These are phyloP conservation scores for Monosporascus cannonballus DNA, from an alignment of 2,329 filamentous ascomycete species.

Conservation along the genomic window DNA sequence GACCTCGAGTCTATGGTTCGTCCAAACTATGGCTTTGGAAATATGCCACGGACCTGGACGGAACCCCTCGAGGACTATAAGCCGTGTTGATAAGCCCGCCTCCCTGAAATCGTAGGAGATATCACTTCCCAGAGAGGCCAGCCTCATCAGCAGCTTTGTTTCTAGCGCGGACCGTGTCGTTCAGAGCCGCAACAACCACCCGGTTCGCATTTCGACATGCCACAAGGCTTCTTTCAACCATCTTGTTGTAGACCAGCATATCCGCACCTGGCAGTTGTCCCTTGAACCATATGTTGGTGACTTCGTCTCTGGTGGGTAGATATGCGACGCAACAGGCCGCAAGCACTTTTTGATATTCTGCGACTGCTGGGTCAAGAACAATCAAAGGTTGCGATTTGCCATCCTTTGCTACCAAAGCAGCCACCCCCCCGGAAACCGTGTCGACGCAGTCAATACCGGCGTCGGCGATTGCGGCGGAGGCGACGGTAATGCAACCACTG, in stretches of 20 bases:
- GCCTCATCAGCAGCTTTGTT: slow-evolving; percentile 18
- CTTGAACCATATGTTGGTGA: slow-evolving; percentile 93
- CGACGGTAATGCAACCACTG: slow-evolving; percentile 86
- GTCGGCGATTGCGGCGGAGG: slow-evolving; percentile 86
- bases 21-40: too few relatives aligned
- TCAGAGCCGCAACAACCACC: slow-evolving; percentile 33
- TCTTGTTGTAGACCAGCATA: slow-evolving; percentile 31
- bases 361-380: slow-evolving; percentile 75
- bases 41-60: too few relatives aligned
- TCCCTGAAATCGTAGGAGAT: background rate
- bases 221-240: slow-evolving; percentile 35
- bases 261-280: slow-evolving; percentile 50
- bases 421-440: slow-evolving; percentile 81
- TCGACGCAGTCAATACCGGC: slow-evolving; percentile 95
- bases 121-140: background rate
- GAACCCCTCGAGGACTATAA: too few relatives aligned
- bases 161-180: slow-evolving; percentile 27
- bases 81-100: background rate
- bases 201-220: slow-evolving; percentile 37
- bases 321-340: slow-evolving; percentile 90
- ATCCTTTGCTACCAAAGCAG: slow-evolving; percentile 59
- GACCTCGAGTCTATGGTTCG: too few relatives aligned
- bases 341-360: slow-evolving; percentile 70
- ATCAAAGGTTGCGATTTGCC: slow-evolving; percentile 34
- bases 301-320: slow-evolving; percentile 77